Evolutionary conservation across 345 rosid species (phyloP).

Genomic region (Sisymbrium irio): DNA sequence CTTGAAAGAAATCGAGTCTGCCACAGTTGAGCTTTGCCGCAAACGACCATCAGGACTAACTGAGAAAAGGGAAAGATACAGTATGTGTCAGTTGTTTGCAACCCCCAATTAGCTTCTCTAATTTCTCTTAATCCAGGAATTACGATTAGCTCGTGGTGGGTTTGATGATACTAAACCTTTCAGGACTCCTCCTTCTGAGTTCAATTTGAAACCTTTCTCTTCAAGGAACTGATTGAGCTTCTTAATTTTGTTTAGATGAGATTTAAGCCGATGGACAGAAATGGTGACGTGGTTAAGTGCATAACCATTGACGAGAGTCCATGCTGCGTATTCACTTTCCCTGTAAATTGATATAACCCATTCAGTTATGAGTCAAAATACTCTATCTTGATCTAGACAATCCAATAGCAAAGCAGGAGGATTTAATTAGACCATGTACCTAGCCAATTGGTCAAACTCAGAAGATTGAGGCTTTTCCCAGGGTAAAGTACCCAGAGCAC

Average conservation of each 20-base stretch:
- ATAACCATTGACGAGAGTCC: conserved; percentile 97
- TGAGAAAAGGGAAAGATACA: conserved; percentile 27
- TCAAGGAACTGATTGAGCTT: conserved; percentile 64
- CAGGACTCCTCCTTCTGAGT: conserved; percentile 84
- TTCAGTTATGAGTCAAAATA: not conserved
- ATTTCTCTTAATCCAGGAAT: not conserved
- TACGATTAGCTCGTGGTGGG: not conserved
- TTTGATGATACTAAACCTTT: conserved; percentile 59
- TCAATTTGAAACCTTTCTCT: conserved; percentile 67
- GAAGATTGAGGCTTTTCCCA: conserved; percentile 74
- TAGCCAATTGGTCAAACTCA: conserved; percentile 78
- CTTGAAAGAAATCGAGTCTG: conserved; percentile 61
- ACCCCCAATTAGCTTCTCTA: not conserved
- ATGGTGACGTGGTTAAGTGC: conserved; percentile 91
- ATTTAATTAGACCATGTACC: conserved; percentile 40
- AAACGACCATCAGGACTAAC: conserved; percentile 96
- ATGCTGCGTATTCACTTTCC: conserved; percentile 98
- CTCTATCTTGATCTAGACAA: not conserved
- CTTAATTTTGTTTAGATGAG: conserved; percentile 56
- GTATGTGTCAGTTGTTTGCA: not conserved
- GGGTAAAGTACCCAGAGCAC: conserved; percentile 76
- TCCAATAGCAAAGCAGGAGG: not conserved
- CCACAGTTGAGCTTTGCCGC: conserved; percentile 91
- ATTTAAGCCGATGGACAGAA: conserved; percentile 73
- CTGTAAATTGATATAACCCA: conserved; percentile 32